phyloP scores from a whole-genome alignment of 495 filamentous ascomycete species.

The Pseudevernia furfuracea region DNA sequence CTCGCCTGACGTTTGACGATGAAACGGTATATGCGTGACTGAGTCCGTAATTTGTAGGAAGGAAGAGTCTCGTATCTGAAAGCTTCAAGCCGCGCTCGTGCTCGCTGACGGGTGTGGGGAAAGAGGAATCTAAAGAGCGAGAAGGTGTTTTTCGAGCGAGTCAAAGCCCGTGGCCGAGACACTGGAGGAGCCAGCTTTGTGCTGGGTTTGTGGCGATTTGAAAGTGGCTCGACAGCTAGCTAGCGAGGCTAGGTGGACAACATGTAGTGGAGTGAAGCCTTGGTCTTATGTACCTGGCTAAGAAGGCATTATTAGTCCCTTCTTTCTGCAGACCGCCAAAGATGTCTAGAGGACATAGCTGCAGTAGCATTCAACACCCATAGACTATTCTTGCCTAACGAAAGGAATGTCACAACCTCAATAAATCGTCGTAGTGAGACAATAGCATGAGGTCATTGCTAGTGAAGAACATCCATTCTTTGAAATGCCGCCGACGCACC shows the following conservation, averaged over 20 bases:
- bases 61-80: slow-evolving; percentile 71
- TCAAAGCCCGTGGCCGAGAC: slow-evolving; percentile 14
- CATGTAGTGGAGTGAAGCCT: background rate
- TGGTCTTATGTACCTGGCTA: background rate
- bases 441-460: slow-evolving; percentile 10
- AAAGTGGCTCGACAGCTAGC: background rate
- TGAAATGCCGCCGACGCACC: background rate
- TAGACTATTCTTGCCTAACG: background rate
- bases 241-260: background rate
- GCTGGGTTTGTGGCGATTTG: background rate
- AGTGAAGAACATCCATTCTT: background rate
- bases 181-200: slow-evolving; percentile 27
- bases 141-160: slow-evolving; percentile 23
- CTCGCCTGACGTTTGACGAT: slow-evolving; percentile 56
- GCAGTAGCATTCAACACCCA: background rate
- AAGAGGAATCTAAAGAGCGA: slow-evolving; percentile 53
- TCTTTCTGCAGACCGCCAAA: background rate
- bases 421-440: background rate
- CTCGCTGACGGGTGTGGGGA: slow-evolving; percentile 49
- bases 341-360: background rate
- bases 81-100: slow-evolving; percentile 53
- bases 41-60: slow-evolving; percentile 56
- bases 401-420: background rate
- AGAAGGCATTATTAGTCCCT: background rate
- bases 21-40: slow-evolving; percentile 67